Base-by-base conservation (phyloP, 148 eudicot genomes). In the Rhododendron kiyosumense region DNA sequence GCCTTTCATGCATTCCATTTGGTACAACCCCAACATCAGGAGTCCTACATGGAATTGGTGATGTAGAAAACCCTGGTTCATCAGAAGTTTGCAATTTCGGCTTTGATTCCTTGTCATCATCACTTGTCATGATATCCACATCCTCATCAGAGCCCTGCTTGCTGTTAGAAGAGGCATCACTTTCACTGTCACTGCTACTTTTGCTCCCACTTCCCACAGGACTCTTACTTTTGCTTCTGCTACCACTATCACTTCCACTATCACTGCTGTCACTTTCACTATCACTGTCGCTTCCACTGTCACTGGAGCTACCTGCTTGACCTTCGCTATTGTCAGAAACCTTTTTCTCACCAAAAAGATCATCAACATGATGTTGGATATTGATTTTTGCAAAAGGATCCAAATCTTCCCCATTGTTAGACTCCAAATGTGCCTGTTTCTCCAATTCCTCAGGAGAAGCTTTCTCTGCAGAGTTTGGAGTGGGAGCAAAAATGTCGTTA, bases 131-230 rank as follows among this genome's bases (percentile, higher is more conserved):
- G 78, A 97, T 97, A 89, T 97, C 95, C 45, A 97, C 92, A 83
- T 97, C 99, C 90, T 93, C 96, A 85, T 97, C 99, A 88, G 99
- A 93, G 41, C 93, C 93, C 88, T 95, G 93, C 91, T 97, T 94
- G 92, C 98, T 96, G 89, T 95, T 93, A 26, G 98, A 89, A 88
- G 97, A 94, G 86, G 97, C 93, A 91, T 95, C 99, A 84, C 93
- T 93, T 61, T 96, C 99, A 88, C 96, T 95, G 79, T 94, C 98
- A 85, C 98, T 97, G 92, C 96, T 92, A 89, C 94, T 97, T 46
- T 91, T 92, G 86, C 95, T 94, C 51, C 90, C 92, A 87, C 93
- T 95, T 86, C 91, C 92, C 7, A 84, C 91, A 59, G 95, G 97
- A 83, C 97, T 96, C 88, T 90, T 89, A 87, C 98, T 96, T 89